phyloP scores from a whole-genome alignment of 306 rosid species.

The Adenanthera pavonina region DNA sequence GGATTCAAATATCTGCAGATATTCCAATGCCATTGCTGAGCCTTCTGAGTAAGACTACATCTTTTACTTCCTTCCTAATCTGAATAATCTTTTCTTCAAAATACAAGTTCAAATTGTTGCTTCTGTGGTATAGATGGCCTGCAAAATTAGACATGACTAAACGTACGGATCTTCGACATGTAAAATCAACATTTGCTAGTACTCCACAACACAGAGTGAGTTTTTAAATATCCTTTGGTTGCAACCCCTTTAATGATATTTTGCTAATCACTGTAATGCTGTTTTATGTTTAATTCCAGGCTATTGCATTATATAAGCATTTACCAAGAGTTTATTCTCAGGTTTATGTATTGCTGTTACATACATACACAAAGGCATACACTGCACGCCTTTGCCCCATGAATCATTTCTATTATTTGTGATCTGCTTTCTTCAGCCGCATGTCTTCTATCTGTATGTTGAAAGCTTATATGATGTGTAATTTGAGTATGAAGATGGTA shows the following conservation, averaged over 20 bases:
- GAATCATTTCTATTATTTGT: conserved; percentile 31
- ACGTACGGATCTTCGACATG: conserved; percentile 88
- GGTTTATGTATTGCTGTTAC: conserved; percentile 22
- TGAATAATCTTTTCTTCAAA: conserved; percentile 24
- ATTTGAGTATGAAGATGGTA: background rate
- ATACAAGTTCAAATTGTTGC: conserved; percentile 24
- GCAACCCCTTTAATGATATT: background rate
- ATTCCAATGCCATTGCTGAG: conserved; percentile 74
- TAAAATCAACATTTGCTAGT: conserved; percentile 77
- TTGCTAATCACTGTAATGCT: background rate
- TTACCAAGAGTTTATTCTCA: conserved; percentile 21
- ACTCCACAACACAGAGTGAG: conserved; percentile 84
- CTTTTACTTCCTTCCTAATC: conserved; percentile 33
- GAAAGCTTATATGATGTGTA: background rate
- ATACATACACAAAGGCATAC: background rate
- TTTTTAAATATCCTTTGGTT: conserved; percentile 39
- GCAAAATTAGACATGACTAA: conserved; percentile 91
- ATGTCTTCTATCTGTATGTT: background rate
- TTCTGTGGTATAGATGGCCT: conserved; percentile 83
- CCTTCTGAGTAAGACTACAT: conserved; percentile 73
- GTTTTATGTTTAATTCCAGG: conserved; percentile 19
- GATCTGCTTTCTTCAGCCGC: background rate
- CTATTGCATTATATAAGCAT: conserved; percentile 27
- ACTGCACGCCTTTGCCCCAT: conserved; percentile 24
- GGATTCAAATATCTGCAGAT: conserved; percentile 77